Evolutionary conservation across 1,284 basidiomycete genomes (phyloP).

Genomic region (Ganoderma leucocontextum): DNA sequence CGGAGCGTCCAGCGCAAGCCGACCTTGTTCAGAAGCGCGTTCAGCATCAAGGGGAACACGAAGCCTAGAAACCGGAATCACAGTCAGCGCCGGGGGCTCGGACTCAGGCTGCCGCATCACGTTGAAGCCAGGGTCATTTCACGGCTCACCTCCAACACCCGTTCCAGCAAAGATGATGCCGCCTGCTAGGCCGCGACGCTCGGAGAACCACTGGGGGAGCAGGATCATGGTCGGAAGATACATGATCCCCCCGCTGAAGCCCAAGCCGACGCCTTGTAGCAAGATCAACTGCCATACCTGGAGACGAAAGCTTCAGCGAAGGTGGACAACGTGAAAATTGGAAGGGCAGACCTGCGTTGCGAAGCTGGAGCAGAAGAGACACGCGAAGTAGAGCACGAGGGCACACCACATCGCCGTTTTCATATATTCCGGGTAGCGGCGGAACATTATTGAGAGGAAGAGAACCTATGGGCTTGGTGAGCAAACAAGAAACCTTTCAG

Average conservation of each 20-base stretch:
- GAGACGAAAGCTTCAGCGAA: neutral
- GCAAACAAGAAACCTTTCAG: neutral
- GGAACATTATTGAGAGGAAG: constrained; percentile 35
- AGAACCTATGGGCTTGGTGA: constrained; percentile 27
- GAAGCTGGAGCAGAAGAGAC: constrained; percentile 39
- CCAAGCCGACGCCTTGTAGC: constrained; percentile 39
- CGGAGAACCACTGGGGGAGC: constrained; percentile 36
- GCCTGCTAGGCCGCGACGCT: constrained; percentile 38
- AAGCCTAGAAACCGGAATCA: constrained; percentile 28
- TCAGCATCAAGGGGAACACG: constrained; percentile 39
- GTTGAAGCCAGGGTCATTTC: too few species aligned
- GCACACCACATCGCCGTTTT: constrained; percentile 36
- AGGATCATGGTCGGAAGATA: constrained; percentile 38
- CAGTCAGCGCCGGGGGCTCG: neutral
- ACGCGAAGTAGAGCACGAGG: constrained; percentile 32
- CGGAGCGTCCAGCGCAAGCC: constrained; percentile 42
- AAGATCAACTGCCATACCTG: constrained; percentile 41
- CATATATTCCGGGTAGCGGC: constrained; percentile 37
- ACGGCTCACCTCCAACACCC: constrained; percentile 39
- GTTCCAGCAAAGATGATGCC: constrained; percentile 42
- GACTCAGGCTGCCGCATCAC: too few species aligned
- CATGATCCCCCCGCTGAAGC: constrained; percentile 37
- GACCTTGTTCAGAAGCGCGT: constrained; percentile 35
- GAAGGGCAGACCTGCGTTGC: constrained; percentile 30
- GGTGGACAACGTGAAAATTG: neutral